Conservation (phyloP, 208 protist species). For the Crithidia thermophila region DNA sequence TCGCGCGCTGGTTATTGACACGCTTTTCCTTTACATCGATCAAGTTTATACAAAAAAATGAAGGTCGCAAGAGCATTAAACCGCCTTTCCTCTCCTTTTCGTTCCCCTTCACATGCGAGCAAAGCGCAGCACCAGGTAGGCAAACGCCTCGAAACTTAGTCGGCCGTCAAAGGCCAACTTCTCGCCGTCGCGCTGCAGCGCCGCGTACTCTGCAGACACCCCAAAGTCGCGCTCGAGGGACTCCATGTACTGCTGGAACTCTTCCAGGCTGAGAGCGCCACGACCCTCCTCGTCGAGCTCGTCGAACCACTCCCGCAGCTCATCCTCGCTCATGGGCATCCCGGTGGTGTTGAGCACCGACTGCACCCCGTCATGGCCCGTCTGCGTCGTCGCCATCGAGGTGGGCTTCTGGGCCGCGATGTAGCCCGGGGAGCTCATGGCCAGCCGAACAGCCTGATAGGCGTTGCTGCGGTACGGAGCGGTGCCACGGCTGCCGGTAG, state of each 20-base stretch:
- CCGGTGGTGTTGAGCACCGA: conserved; percentile 58
- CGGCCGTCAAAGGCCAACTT: conserved; percentile 49
- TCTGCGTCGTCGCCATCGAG: neutral
- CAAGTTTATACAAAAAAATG: too few species aligned
- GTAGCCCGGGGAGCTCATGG: conserved; percentile 49
- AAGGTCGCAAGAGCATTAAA: neutral
- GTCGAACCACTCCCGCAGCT: conserved; percentile 77
- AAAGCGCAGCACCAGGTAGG: conserved; percentile 78
- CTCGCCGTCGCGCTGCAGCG: conserved; percentile 46
- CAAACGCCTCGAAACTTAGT: conserved; percentile 77
- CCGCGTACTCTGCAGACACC: conserved; percentile 42
- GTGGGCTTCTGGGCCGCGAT: conserved; percentile 25
- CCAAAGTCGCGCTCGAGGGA: conserved; percentile 72
- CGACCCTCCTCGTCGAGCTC: conserved; percentile 39
- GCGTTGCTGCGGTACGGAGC: conserved; percentile 64
- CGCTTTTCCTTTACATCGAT: too few species aligned
- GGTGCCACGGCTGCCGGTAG: neutral
- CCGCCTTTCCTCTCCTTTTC: neutral
- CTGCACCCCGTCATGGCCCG: conserved; percentile 30
- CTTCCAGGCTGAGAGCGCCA: conserved; percentile 40
- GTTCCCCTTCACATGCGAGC: conserved; percentile 33
- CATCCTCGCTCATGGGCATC: conserved; percentile 61
- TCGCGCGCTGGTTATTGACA: too few species aligned
- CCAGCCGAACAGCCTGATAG: conserved; percentile 75
- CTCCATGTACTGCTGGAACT: conserved; percentile 51